These are phyloP conservation scores for Holtermannia corniformis DNA, from an alignment of 768 basidiomycete species.

Conservation along the genomic window DNA sequence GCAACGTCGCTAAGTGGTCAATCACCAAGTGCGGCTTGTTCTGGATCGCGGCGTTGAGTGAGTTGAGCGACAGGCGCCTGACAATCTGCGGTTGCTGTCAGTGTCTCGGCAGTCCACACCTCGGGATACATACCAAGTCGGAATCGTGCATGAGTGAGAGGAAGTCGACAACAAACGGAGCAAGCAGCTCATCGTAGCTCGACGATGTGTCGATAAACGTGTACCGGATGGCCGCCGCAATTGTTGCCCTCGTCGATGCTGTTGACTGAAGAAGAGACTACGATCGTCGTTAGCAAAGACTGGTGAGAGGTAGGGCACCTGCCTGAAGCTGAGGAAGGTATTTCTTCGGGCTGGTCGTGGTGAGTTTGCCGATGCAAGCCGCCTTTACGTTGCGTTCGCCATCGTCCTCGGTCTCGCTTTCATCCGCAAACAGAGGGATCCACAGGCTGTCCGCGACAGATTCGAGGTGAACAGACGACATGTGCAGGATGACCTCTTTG, in stretches of 20 bases:
- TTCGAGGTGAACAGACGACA: slow-evolving; percentile 72
- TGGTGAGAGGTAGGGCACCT: slow-evolving; percentile 25
- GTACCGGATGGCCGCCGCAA: slow-evolving; percentile 82
- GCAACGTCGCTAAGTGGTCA: slow-evolving; percentile 64
- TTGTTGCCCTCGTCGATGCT: slow-evolving; percentile 60
- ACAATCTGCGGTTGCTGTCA: slow-evolving; percentile 54
- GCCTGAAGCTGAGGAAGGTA: slow-evolving; percentile 91
- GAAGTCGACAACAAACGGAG: slow-evolving; percentile 77
- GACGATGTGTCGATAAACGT: slow-evolving; percentile 78
- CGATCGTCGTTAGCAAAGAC: slow-evolving; percentile 14
- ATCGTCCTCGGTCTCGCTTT: slow-evolving; percentile 53
- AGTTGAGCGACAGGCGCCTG: slow-evolving; percentile 76
- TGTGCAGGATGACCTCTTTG: slow-evolving; percentile 93
- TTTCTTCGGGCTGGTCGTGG: slow-evolving; percentile 76
- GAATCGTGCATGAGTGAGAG: slow-evolving; percentile 78
- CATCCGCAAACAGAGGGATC: slow-evolving; percentile 84
- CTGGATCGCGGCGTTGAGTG: slow-evolving; percentile 87
- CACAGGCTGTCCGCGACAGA: slow-evolving; percentile 80
- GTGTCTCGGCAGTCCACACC: slow-evolving; percentile 2
- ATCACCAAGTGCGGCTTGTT: slow-evolving; percentile 86
- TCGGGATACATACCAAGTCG: slow-evolving; percentile 55
- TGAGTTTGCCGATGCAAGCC: slow-evolving; percentile 90
- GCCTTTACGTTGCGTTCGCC: slow-evolving; percentile 89
- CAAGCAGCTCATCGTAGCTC: slow-evolving; percentile 81
- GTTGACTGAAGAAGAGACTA: slow-evolving; percentile 29